A percentile compares a stretch with the other conserved stretches of the same genome.
These are phyloP conservation scores for Fennellomyces sp. DNA, from an alignment of 371 early-diverging fungal genomes.

Conservation along the genomic window DNA sequence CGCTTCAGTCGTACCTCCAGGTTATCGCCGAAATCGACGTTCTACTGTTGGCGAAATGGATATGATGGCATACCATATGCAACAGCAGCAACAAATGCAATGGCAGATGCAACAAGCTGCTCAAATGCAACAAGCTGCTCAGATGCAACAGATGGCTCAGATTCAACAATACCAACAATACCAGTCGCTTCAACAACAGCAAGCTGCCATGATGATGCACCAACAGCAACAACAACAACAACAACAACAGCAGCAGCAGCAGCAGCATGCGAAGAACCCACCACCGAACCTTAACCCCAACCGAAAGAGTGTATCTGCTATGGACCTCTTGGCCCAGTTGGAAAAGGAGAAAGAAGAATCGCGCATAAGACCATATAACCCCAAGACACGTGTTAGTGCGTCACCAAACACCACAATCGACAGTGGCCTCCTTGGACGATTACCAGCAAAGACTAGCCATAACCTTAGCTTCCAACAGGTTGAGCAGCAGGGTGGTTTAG, in stretches of 20 bases:
- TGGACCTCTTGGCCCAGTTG: slow-evolving; percentile 46
- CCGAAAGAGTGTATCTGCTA: slow-evolving; percentile 46
- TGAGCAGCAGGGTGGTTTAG: slow-evolving; percentile 9
- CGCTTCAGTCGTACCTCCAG: background rate
- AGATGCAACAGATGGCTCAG: slow-evolving; percentile 33
- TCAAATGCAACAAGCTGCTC: slow-evolving; percentile 24
- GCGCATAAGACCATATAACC: slow-evolving; percentile 15
- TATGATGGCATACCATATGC: slow-evolving; percentile 23
- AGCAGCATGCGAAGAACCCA: too few species aligned
- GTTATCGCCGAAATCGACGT: slow-evolving; percentile 19
- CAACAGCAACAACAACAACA: slow-evolving; percentile 5
- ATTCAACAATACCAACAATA: slow-evolving; percentile 30
- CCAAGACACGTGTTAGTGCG: slow-evolving; percentile 35
- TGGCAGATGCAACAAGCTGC: slow-evolving; percentile 27
- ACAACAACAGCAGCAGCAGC: slow-evolving; percentile 1
- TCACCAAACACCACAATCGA: slow-evolving; percentile 36
- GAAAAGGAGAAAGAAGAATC: slow-evolving; percentile 44
- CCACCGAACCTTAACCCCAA: slow-evolving; percentile 17
- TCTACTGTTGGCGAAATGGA: slow-evolving; percentile 41
- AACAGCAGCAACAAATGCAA: slow-evolving; percentile 30
- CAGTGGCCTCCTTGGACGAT: slow-evolving; percentile 34
- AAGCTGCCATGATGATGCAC: slow-evolving; percentile 16
- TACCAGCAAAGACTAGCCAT: slow-evolving; percentile 31
- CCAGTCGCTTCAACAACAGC: slow-evolving; percentile 3
- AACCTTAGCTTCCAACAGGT: slow-evolving; percentile 46